Evolutionary conservation across 495 filamentous ascomycete genomes (phyloP), one percentile per base, ranked within the genome.

Genomic region (Pseudevernia furfuracea): DNA sequence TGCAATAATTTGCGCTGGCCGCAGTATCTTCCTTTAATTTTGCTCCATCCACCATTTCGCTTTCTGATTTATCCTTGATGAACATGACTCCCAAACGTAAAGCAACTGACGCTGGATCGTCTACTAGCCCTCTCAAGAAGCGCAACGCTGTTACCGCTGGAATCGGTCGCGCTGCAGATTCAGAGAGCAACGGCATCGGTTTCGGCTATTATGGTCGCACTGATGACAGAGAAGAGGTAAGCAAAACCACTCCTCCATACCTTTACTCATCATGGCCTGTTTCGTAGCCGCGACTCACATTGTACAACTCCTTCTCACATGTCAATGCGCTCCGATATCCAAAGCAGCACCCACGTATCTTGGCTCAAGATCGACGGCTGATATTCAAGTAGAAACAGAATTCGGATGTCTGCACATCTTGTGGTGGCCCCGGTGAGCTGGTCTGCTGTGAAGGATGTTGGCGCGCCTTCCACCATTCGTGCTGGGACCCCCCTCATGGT

Each of bases 371-470:
- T 52, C 39, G 14, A 59, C 58, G 46, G 58, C 64, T 67, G 56
- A 67, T 55, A 32, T 34, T 64, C 60, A 46, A 46, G 65, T 69
- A 61, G 78, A 53, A 85, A 77, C 83, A 88, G 69, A 96, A 96
- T 71, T 89, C 91, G 67, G 94, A 98, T 68, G 85, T 87, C 69
- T 98, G 94, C 76, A 81, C 83, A 58, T 81, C 90, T 14, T 98
- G 94, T 75, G 84, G 86, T 68, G 85, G 85, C 48, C 87, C 83
- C 60, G 94, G 94, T n/a, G 80, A 87, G 60, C 78, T 98, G 34
- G 77, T 97, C 63, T 96, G 93, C 76, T 98, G 94, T 74, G 94
- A 97, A 74, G 88, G 87, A 57, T 98, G 94, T 77, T 81, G 83
- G 23, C 84, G 88, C 55, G 88, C 91, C 0, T 96, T 91, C 75